Evolutionary conservation across 768 basidiomycete genomes (phyloP).

Genomic region (Calocera viscosa): DNA sequence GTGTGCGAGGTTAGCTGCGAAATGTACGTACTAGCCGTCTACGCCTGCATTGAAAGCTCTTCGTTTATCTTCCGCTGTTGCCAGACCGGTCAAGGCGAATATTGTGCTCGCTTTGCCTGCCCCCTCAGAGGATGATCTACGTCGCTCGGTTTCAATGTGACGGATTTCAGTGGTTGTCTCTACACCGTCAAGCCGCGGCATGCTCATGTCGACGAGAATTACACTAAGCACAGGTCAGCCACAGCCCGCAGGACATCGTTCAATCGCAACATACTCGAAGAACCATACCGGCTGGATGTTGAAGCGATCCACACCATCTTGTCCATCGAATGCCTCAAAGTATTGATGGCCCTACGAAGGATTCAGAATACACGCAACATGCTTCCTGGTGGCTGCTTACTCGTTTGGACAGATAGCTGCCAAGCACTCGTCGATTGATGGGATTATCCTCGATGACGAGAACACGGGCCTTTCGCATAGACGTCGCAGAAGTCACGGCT

Average conservation of each 20-base stretch:
- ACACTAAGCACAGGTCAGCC: conserved; percentile 38
- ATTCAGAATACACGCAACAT: conserved; percentile 33
- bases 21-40: conserved; percentile 75
- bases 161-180: conserved; percentile 77
- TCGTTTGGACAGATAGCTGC: conserved; percentile 23
- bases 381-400: conserved; percentile 29
- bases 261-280: conserved; percentile 59
- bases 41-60: conserved; percentile 86
- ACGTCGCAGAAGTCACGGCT: conserved; percentile 36
- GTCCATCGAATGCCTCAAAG: conserved; percentile 70
- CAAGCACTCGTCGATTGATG: conserved; percentile 68
- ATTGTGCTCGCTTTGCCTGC: conserved; percentile 34
- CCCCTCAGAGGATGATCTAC: conserved; percentile 20
- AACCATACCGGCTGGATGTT: conserved; percentile 45
- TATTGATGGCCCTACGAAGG: conserved; percentile 51
- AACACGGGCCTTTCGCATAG: conserved; percentile 37
- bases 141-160: conserved; percentile 45
- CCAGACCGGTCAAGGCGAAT: conserved; percentile 85
- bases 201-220: conserved; percentile 77
- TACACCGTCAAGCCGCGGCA: conserved; percentile 87
- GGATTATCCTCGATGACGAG: conserved; percentile 85
- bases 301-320: conserved; percentile 69
- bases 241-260: not conserved
- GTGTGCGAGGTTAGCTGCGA: not conserved
- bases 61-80: conserved; percentile 82